Evolutionary conservation across 2,329 filamentous ascomycete genomes (phyloP), one percentile per base, ranked within the genome.

Genomic region (Zymoseptoria crescenta): DNA sequence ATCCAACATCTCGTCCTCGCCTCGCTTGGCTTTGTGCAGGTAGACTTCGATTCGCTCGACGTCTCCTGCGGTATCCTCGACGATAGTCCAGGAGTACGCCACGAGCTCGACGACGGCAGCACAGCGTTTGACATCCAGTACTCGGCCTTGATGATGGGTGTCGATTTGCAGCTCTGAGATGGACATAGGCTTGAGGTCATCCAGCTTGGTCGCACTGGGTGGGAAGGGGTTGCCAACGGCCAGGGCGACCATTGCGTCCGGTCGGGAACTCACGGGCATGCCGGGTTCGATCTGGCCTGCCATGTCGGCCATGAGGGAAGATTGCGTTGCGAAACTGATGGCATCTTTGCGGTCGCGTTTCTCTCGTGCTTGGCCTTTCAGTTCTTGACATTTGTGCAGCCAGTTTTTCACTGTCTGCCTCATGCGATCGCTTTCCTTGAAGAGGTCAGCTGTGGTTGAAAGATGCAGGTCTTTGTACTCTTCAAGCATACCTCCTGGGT

Each of bases 1-100:
- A 10, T 75, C 73, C 5, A 77, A 58, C 1, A 72, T 51, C 7
- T 77, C n/a, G n/a, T n/a, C 74, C 24, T 66, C 50, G 0, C 72
- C 70, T 35, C 59, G 58, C 13, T 54, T 60, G 8, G 53, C 61
- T 53, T 71, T 75, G 49, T 76, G 75, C 20, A 77, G 55, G 29
- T 66, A 72, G 0, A 66, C 50, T 29, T 67, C 65, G 54, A 67
- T 35, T 7, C 65, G 58, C 56, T 66, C 65, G 4, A 58, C 68
- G 2, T 67, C 65, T 3, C 56, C 64, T 3, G 64, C 57, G 4
- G 64, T 66, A 1, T 67, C 68, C 50, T 73, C 69, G 0, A 75
- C 69, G n/a, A 71, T 57, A 5, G 64, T 69, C 67, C 68, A 70
- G 6, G 68, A 68, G 19, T 30, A 57, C 3, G 58, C 61, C 19